Base-by-base conservation (phyloP, 805 yeast species). In the Pichia scutulata region DNA sequence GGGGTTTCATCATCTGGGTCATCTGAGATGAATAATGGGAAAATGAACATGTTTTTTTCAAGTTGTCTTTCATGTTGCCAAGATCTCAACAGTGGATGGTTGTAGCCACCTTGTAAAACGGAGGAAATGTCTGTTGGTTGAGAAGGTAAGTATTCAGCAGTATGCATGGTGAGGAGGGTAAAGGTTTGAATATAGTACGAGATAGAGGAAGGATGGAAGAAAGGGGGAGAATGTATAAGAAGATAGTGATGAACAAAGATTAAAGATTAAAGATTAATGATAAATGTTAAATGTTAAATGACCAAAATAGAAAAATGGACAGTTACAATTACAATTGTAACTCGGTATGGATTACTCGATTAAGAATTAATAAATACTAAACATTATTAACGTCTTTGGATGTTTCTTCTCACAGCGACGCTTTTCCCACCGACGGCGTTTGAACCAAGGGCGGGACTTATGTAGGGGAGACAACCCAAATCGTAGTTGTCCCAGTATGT, bases 1-100 rank as follows among this genome's bases (percentile, higher is more conserved):
- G 64, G 69, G 5, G 78, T 73, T 60, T 85, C 95, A 57, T 86
- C 97, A 51, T 93, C 92, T 42, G 83, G 84, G 37, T 75, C 69
- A 61, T 89, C 96, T 30, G 89, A 76, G 49, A 93, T 76, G 64
- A 93, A 93, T 21, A 93, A 74, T 14, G 99, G 99, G 71, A 86
- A 90, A 53, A 93, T 89, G 63, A 93, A 84, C 95, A 88, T 86
- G 65, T 78, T 83, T 68, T 93, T 93, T 30, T 84, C 75, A 49
- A 93, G 75, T 66, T 82, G 92, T 59, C 89, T 78, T 64, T 84
- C 92, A 57, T 77, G 78, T 67, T 93, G 99, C 99, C 99, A 93
- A 64, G 78, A 82, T 60, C 99, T 78, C 21, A 88, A 63, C 43
- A 92, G 74, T 1, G 97, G 95, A 61, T 90, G 96, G 67, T 87